Evolutionary conservation across 495 filamentous ascomycete species (phyloP).

Genomic region (Hypoxylon fragiforme): DNA sequence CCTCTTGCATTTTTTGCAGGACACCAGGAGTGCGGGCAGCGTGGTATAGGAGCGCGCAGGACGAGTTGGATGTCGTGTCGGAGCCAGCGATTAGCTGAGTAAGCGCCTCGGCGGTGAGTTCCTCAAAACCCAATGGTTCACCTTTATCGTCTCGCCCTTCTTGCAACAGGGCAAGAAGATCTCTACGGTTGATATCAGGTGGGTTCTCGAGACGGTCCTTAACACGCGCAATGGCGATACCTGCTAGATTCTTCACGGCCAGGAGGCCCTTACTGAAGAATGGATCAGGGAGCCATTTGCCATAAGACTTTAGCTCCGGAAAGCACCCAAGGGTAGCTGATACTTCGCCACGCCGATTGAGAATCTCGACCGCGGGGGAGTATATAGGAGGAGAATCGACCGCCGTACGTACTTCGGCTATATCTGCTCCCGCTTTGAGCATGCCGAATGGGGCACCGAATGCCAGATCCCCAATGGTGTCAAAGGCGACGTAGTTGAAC

Average conservation of each 20-base stretch:
- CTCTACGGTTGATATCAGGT: constrained; percentile 61
- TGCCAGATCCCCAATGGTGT: constrained; percentile 81
- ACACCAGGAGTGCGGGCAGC: constrained; percentile 71
- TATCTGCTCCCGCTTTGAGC: constrained; percentile 63
- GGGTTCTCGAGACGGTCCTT: constrained; percentile 70
- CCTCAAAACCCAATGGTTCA: constrained; percentile 69
- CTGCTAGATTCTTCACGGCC: constrained; percentile 68
- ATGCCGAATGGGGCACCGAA: constrained; percentile 63
- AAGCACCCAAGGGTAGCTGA: constrained; percentile 64
- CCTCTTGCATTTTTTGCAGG: constrained; percentile 67
- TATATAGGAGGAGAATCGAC: constrained; percentile 57
- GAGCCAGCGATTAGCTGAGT: constrained; percentile 90
- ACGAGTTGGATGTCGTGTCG: constrained; percentile 88
- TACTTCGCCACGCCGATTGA: constrained; percentile 71
- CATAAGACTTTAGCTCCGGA: constrained; percentile 65
- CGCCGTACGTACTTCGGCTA: constrained; percentile 57
- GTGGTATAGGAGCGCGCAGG: constrained; percentile 84
- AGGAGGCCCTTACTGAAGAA: constrained; percentile 66
- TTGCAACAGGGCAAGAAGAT: constrained; percentile 82
- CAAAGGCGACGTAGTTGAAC: constrained; percentile 95
- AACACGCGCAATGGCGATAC: constrained; percentile 81
- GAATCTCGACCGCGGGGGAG: constrained; percentile 69
- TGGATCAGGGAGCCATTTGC: constrained; percentile 66
- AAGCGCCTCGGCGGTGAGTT: constrained; percentile 85
- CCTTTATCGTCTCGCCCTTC: constrained; percentile 84